Evolutionary conservation across 495 filamentous ascomycete genomes (phyloP), one percentile per base, ranked within the genome.

Genomic region (Penicillium daleae): DNA sequence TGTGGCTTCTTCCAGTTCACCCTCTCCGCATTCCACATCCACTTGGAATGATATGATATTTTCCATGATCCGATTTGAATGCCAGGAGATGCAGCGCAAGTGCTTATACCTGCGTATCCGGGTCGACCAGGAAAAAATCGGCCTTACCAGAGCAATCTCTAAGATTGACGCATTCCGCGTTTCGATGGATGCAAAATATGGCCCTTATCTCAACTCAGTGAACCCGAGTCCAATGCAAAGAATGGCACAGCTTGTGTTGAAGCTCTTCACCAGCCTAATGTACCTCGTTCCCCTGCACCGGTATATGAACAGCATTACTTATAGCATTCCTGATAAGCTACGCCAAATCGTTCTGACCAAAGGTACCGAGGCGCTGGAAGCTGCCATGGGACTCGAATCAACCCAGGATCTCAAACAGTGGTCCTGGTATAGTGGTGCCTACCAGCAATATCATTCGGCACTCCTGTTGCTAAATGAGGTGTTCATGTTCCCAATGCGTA

Each of bases 1-100:
- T 6, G 40, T 46, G 21, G 6, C 40, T 7, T 22, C 40, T n/a
- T 10, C 40, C 10, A 46, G 9, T 6, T 46, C 40, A 22, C 35
- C 35, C 35, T 46, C 40, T 46, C 21, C 40, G 15, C 21, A 46
- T 46, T 46, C 40, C 8, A 2, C 40, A 46, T 10, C 26, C 4
- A 52, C 44, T 21, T 93, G 87, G 84, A 92, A 90, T 2, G 86
- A 89, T 32, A 84, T 85, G 66, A 87, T 89, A 19, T 75, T 90
- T 35, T 70, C 86, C 0, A 72, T 85, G 4, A 88, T 92, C 61
- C 83, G 89, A 8, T 89, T 90, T 64, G 87, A 91, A 68, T 84
- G 86, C 67, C 88, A 87, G 67, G 89, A 92, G 69, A 89, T 92
- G 81, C 85, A 87, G 68, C 84, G 90, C 7, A 73, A 76, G 32